Percentiles rank a stretch among this genome's conserved stretches.
Evolutionary conservation across 225 moss, liverwort and hornwort genomes (phyloP).

Genomic region (Bryum argenteum): DNA sequence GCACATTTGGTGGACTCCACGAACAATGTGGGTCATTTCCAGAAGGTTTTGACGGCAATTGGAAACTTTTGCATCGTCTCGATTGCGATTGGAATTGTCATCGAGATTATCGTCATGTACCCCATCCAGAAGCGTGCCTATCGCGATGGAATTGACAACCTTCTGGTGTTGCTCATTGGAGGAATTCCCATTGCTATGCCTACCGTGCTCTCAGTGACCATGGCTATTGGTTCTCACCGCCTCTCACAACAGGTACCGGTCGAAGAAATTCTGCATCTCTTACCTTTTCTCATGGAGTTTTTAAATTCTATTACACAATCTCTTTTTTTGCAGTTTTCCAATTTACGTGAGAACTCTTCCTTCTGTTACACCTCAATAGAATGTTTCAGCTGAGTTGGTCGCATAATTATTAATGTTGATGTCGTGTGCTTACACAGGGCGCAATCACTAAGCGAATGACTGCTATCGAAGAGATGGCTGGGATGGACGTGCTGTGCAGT

Average conservation of each 20-base stretch:
- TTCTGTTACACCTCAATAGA: not conserved
- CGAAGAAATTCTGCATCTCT: not conserved
- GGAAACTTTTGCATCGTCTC: slow-evolving; percentile 79
- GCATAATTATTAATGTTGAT: not conserved
- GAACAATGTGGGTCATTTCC: slow-evolving; percentile 78
- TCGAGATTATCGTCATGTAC: slow-evolving; percentile 71
- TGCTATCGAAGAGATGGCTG: slow-evolving; percentile 81
- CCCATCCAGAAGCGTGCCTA: slow-evolving; percentile 56
- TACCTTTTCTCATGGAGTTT: not conserved
- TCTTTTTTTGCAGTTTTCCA: too few species aligned
- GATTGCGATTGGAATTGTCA: slow-evolving; percentile 59
- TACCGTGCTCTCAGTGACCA: slow-evolving; percentile 74
- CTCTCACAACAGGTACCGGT: slow-evolving; percentile 57
- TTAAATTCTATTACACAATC: not conserved
- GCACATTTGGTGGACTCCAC: slow-evolving; percentile 76
- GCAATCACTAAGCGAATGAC: slow-evolving; percentile 84
- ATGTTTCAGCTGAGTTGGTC: not conserved
- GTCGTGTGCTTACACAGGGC: slow-evolving; percentile 44
- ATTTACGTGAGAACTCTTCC: not conserved
- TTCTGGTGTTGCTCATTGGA: slow-evolving; percentile 72
- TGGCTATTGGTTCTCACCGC: slow-evolving; percentile 76
- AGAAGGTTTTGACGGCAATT: slow-evolving; percentile 69
- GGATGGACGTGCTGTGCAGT: slow-evolving; percentile 73
- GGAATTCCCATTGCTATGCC: slow-evolving; percentile 85
- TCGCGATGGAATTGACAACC: slow-evolving; percentile 62